A percentile compares a stretch with the other conserved stretches of the same genome.
These are phyloP conservation scores for Bathelium albidoporum DNA, from an alignment of 495 filamentous ascomycete species.

Conservation along the genomic window DNA sequence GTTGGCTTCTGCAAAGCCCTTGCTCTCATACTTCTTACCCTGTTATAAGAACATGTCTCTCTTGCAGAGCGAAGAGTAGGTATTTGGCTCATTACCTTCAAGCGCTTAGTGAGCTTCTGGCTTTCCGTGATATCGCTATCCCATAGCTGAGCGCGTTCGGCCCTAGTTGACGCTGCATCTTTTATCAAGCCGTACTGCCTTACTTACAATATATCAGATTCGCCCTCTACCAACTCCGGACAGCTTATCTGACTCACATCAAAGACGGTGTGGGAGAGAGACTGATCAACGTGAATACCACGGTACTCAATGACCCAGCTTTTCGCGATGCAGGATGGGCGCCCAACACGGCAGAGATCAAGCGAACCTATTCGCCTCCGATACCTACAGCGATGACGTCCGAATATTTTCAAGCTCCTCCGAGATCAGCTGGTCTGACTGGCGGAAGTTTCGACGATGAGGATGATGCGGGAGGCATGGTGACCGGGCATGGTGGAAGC, in stretches of 20 bases:
- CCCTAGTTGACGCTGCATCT: no score
- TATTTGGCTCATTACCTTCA: constrained; percentile 15
- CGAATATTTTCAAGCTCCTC: constrained; percentile 80
- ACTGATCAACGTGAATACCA: constrained; percentile 82
- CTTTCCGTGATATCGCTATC: no score
- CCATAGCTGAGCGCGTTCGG: background rate
- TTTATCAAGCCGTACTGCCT: background rate
- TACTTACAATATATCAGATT: constrained; percentile 45
- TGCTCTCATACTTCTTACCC: constrained; percentile 9
- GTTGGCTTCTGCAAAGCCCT: no score
- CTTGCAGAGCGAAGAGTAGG: constrained; percentile 94
- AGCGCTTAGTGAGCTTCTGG: no score
- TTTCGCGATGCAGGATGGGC: constrained; percentile 95
- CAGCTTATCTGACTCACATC: constrained; percentile 78
- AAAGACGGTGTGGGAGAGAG: constrained; percentile 95
- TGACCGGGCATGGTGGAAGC: constrained; percentile 63
- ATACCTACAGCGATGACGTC: constrained; percentile 84
- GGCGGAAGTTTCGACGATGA: constrained; percentile 57
- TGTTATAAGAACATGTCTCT: constrained; percentile 58
- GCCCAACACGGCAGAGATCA: constrained; percentile 61
- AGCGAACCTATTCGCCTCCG: constrained; percentile 88
- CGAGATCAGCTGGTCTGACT: constrained; percentile 38
- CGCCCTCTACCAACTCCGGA: constrained; percentile 85
- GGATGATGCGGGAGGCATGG: constrained; percentile 70
- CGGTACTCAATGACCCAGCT: constrained; percentile 83